These are phyloP conservation scores for Metschnikowia drakensbergensis DNA, from an alignment of 805 yeast genomes.

Conservation along the genomic window DNA sequence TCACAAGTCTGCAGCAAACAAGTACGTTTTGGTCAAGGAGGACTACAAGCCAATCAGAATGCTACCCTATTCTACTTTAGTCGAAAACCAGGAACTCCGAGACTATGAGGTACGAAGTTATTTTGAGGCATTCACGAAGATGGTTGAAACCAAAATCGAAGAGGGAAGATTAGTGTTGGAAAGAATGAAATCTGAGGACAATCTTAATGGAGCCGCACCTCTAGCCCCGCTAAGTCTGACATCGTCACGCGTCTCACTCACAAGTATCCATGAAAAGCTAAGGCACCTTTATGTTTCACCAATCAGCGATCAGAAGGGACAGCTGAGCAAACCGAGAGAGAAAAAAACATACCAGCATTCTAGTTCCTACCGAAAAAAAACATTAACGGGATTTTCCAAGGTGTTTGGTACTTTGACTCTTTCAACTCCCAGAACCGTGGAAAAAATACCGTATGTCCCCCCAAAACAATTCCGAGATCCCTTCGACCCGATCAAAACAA, in stretches of 20 bases:
- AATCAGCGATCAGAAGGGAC: constrained; percentile 18
- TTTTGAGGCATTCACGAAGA: constrained; percentile 33
- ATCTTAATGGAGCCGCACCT: neutral
- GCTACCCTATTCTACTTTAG: constrained; percentile 26
- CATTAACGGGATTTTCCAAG: constrained; percentile 30
- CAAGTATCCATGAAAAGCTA: constrained; percentile 18
- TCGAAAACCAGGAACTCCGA: constrained; percentile 19
- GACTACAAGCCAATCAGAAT: constrained; percentile 32
- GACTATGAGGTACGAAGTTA: constrained; percentile 23
- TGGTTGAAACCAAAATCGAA: constrained; percentile 27
- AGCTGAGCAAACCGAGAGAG: constrained; percentile 14
- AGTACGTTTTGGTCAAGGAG: constrained; percentile 37
- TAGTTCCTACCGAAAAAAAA: constrained; percentile 31
- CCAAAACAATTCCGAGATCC: constrained; percentile 27
- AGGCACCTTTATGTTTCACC: constrained; percentile 32
- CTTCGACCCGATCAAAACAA: constrained; percentile 13
- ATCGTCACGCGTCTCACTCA: constrained; percentile 9
- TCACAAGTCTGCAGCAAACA: constrained; percentile 20
- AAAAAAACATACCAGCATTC: constrained; percentile 30
- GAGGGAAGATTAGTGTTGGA: constrained; percentile 15
- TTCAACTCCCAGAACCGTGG: constrained; percentile 32
- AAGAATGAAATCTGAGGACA: constrained; percentile 6
- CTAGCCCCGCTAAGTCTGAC: constrained; percentile 12
- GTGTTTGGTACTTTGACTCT: constrained; percentile 31
- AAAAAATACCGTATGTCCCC: constrained; percentile 29